Percentiles rank a stretch among this genome's conserved stretches.
Evolutionary conservation across 345 rosid species (phyloP).

Genomic region (Brassica juncea): DNA sequence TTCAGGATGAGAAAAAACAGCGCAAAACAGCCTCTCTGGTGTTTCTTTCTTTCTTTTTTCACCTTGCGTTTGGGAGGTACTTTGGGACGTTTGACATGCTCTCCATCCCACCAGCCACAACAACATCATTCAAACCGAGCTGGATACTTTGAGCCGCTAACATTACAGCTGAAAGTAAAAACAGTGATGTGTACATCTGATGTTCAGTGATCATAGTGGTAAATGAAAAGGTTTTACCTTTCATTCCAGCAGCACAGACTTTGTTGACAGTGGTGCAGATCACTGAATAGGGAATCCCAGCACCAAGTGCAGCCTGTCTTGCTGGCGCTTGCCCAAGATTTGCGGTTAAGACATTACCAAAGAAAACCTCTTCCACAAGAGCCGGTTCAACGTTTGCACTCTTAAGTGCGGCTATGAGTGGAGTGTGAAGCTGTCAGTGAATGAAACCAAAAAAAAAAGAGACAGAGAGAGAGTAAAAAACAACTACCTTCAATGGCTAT

Average conservation of each 20-base stretch:
- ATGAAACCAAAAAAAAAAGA: not conserved
- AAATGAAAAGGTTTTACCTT: conserved; percentile 46
- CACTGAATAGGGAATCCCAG: conserved; percentile 85
- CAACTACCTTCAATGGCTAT: conserved; percentile 64
- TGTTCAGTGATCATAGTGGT: not conserved
- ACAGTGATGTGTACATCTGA: not conserved
- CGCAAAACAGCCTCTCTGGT: not conserved
- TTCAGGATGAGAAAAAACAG: not conserved
- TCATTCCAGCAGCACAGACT: conserved; percentile 96
- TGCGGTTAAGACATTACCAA: conserved; percentile 92
- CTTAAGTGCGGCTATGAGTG: conserved; percentile 65
- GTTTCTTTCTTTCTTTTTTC: conserved; percentile 1
- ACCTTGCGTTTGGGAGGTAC: conserved; percentile 90
- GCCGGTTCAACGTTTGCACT: conserved; percentile 82
- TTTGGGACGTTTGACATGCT: conserved; percentile 97
- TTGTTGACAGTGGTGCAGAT: conserved; percentile 90
- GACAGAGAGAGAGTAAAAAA: not conserved
- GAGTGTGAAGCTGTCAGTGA: conserved; percentile 14
- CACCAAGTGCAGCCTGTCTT: conserved; percentile 95
- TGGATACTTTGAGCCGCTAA: conserved; percentile 82
- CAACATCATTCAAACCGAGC: conserved; percentile 79
- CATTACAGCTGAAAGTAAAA: conserved; percentile 62
- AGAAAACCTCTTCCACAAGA: conserved; percentile 90
- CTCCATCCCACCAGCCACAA: conserved; percentile 97
- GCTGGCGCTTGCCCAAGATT: conserved; percentile 99